Base-by-base conservation (phyloP, 2,329 filamentous ascomycete species). In the Neofusicoccum umdonicola region DNA sequence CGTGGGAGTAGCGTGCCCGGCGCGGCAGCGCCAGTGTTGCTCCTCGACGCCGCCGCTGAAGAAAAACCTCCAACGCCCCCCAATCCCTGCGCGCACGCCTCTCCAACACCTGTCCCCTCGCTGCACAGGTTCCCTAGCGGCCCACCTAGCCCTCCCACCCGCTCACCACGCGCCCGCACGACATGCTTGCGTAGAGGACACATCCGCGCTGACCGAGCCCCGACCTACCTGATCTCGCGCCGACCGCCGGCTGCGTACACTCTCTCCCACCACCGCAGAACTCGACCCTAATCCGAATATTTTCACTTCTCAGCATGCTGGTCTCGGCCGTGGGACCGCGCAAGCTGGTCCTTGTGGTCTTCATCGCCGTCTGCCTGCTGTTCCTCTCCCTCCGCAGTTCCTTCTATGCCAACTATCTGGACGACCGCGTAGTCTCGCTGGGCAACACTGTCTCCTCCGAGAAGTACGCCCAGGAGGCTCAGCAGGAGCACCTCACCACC, bases 341-440 rank as follows among this genome's bases (percentile, higher is more conserved):
- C 57, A 65, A 62, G 64, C 64, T 65, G 64, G 57, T 62, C 64
- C 56, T 65, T 42, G 47, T 62, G 37, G 47, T 65, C 57, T 47
- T 57, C 64, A 19, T 58, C 57, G 48, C 41, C 68, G 62, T 75
- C 11, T 62, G 64, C 41, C 37, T 54, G 35, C 64, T 65, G 47
- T 56, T 65, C 41, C 34, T 65, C 39, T 41, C 51, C 31, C 57
- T 65, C 47, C 64, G 64, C 64, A 65, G 50, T 57, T 62, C 64
- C 31, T 62, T 50, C 34, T 57, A 47, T 42, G 6, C 47, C 19
- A 61, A 60, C 54, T 51, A 60, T 39, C 37, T 60, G n/a, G 45
- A 58, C 50, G 54, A 61, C 39, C 52, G 63, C 54, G 39, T 61
- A 1, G 39, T 56, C 31, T 35, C 63, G 17, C 37, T 65, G 45